Conservation (phyloP, 345 rosid genomes). For the Lagerstroemia speciosa region DNA sequence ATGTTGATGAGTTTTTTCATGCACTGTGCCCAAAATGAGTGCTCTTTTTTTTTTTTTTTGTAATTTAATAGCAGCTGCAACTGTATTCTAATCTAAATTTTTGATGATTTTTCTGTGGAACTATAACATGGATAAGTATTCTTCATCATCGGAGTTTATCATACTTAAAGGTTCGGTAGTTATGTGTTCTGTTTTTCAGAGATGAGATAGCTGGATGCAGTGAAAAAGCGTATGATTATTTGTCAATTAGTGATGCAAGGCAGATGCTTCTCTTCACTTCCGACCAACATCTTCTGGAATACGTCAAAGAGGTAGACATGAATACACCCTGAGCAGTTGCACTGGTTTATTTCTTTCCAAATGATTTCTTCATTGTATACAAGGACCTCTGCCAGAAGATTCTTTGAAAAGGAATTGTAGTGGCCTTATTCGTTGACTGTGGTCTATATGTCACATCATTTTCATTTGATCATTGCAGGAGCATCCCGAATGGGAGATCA, state of each 20-base stretch:
- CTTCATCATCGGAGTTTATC: background rate
- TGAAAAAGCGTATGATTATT: conserved; percentile 92
- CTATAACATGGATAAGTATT: background rate
- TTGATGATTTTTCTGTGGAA: background rate
- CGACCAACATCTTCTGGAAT: conserved; percentile 65
- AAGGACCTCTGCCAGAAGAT: background rate
- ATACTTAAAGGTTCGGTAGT: background rate
- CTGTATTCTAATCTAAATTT: background rate
- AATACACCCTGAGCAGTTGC: background rate
- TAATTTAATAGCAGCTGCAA: background rate
- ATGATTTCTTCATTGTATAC: background rate
- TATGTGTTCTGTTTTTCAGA: conserved; percentile 21
- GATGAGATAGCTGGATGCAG: conserved; percentile 99
- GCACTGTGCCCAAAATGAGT: too few relatives aligned
- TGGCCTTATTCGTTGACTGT: background rate
- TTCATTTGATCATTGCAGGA: conserved; percentile 38
- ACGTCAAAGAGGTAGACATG: conserved; percentile 48
- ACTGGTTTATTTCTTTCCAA: background rate
- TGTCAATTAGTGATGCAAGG: conserved; percentile 57
- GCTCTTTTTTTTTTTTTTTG: too few relatives aligned
- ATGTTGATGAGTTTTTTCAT: too few relatives aligned
- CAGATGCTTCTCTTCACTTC: conserved; percentile 73
- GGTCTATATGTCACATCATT: background rate
- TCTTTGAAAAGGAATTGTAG: background rate
- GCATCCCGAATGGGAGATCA: conserved; percentile 91